Evolutionary conservation across 2,329 filamentous ascomycete species (phyloP), one percentile per base, ranked within the genome.

Genomic region (Arthrobotrys pseudoclavata): DNA sequence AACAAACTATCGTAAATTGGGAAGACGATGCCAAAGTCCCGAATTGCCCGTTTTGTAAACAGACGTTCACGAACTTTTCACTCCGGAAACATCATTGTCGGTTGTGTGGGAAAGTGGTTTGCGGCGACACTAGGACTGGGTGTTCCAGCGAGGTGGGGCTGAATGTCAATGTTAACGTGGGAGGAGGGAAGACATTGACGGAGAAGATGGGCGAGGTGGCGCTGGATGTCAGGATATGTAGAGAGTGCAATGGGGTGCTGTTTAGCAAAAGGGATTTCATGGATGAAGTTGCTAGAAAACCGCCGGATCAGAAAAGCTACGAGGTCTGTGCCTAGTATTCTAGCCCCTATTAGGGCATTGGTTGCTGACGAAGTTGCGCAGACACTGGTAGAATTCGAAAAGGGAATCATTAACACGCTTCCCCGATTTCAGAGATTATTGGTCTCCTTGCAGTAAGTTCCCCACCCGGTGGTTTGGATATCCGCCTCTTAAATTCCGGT

Each of bases 21-120:
- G 92, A 99, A 83, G 94, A 98, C 64, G 96, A 99, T 83, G 87
- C 91, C 0, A 89, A 87, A 34, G 94, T 99, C 4, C 79, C 87
- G 1, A 90, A 90, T 79, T 99, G 96, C 82, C 96, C 96, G 0
- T 97, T 97, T 82, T 99, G 96, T 82, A 92, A 97, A 82, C 96
- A 99, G 82, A 93, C 97, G 70, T 99, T 99, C 83, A 91, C 93
- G 0, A 91, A 91, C 13, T 98, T 97, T 88, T 92, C 93, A 0
- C 97, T 98, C 82, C 89, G 96, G 81, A 87, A 96, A 80, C 96
- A 98, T 83, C 96, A 99, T 84, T 99, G 96, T 84, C 89, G 96
- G 68, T 91, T 97, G 84, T 99, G 96, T 82, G 96, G 96, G 2
- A 89, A 91, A 50, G 94, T 99, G 0, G 93, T 99, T 0, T 99